Base-by-base conservation (phyloP, 2,329 filamentous ascomycete species). In the Penicillium palitans region DNA sequence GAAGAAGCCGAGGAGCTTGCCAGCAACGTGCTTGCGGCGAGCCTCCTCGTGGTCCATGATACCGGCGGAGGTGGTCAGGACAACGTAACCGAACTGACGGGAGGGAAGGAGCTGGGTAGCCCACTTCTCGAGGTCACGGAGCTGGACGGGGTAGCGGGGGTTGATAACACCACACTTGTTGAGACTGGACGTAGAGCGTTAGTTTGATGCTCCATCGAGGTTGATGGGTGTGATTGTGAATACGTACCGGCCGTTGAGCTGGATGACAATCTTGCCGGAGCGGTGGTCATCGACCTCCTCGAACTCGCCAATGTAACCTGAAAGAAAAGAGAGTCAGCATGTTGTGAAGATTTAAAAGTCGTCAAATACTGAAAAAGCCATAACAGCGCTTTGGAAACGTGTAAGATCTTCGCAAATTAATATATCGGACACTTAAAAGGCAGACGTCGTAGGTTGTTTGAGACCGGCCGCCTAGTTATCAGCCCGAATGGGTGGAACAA, bases 21-120 rank as follows among this genome's bases (percentile, higher is more conserved):
- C 95, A 72, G 93, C 88, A 78, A 98, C 95, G 85, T 99, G 95
- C 89, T 98, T 98, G 81, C 95, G 87, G 79, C 95, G 87, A 72
- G 95, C 95, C 88, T 99, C 95, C 87, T 99, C 95, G 85, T 99
- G 95, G 85, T 99, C 95, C 93, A 99, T 98, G 82, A 99, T 99
- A 81, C 95, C 95, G 67, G 95, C 92, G 62, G 93, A 97, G 82
- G 95, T 99, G 81, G 95, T 99, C 76, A 99, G 90, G 82, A 99
- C 92, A 77, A 99, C 91, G 84, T 92, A 97, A 77, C 95, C 95
- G 87, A 99, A 99, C 84, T 99, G 95, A 97, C 95, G 95, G 70
- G 95, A 93, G 70, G 95, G 95, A 68, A 99, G 88, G 78, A 99
- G 90, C 88, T 96, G 96, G 84, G 96, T 91, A 74, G 98, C 92